Conservation (phyloP, 306 rosid genomes). For the Senna siamea region DNA sequence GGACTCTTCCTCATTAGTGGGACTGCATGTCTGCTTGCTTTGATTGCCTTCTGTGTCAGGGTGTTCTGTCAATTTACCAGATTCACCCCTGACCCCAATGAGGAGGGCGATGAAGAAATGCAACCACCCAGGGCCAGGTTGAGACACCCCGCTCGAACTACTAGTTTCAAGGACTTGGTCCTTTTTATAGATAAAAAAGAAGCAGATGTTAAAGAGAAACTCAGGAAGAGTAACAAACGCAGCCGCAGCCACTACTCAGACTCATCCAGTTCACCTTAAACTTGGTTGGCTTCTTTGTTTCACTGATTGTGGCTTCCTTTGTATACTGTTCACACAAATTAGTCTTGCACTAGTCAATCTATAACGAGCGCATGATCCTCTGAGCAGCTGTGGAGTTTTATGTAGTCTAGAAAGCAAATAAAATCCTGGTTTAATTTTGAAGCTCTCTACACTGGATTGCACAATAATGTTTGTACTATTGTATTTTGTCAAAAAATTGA, state of each 20-base stretch:
- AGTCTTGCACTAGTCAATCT: constrained; percentile 23
- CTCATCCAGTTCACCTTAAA: constrained; percentile 40
- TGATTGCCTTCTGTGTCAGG: constrained; percentile 55
- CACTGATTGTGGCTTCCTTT: constrained; percentile 24
- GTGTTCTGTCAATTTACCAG: constrained; percentile 62
- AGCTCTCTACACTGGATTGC: constrained; percentile 13
- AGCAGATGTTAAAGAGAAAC: constrained; percentile 63
- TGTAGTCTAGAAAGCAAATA: constrained; percentile 2
- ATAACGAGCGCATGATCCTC: background rate
- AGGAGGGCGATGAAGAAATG: constrained; percentile 44
- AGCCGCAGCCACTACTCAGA: constrained; percentile 35
- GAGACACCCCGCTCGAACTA: constrained; percentile 14
- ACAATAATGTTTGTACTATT: background rate
- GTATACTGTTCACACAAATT: constrained; percentile 31
- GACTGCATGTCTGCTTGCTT: constrained; percentile 62
- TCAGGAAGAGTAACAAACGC: constrained; percentile 51
- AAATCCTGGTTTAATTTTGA: constrained; percentile 9
- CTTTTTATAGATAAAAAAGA: constrained; percentile 74
- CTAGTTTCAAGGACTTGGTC: constrained; percentile 57
- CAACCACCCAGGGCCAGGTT: constrained; percentile 34
- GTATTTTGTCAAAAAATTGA: no score
- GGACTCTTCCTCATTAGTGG: constrained; percentile 87
- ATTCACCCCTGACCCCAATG: constrained; percentile 46
- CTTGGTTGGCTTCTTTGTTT: constrained; percentile 25
- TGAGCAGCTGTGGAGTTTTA: background rate